These are phyloP conservation scores for Aurantiochytrium sp. DNA, from an alignment of 108 stramenopile genomes.

Conservation along the genomic window DNA sequence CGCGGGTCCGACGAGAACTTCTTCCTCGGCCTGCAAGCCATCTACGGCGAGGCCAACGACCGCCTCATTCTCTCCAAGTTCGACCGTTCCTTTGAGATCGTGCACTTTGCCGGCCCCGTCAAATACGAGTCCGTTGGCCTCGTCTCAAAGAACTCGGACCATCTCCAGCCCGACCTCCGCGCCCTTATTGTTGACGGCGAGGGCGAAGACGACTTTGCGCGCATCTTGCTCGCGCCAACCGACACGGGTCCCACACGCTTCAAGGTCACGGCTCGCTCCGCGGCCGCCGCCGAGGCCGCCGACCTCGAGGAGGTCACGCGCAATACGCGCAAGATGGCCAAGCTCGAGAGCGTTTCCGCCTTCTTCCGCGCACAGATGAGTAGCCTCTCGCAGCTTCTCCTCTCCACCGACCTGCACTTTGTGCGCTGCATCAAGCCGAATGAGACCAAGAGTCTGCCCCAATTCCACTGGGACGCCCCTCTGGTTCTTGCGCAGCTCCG, in stretches of 20 bases:
- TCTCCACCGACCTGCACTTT: conserved; percentile 85
- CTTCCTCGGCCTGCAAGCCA: background rate
- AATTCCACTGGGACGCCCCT: background rate
- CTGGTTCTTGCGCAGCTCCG: conserved; percentile 14
- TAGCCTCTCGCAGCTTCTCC: conserved; percentile 71
- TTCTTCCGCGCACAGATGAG: conserved; percentile 80
- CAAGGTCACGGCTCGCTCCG: background rate
- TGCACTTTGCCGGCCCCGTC: conserved; percentile 52
- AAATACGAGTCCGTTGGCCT: conserved; percentile 45
- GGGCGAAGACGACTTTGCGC: background rate
- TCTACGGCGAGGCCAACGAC: background rate
- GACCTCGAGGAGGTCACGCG: background rate
- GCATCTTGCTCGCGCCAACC: background rate
- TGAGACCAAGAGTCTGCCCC: conserved; percentile 33
- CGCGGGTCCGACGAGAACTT: conserved; percentile 68
- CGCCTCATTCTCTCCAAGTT: background rate
- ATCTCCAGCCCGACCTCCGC: background rate
- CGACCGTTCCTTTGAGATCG: conserved; percentile 34
- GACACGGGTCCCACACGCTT: background rate
- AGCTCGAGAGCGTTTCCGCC: conserved; percentile 44
- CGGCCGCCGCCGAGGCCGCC: background rate
- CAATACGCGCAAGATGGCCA: background rate
- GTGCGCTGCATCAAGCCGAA: conserved; percentile 98
- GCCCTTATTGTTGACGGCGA: background rate
- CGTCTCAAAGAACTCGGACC: conserved; percentile 56